A percentile compares a stretch with the other conserved stretches of the same genome.
Evolutionary conservation across 169 alveolate species (phyloP).

Genomic region (Plasmodium berghei): DNA sequence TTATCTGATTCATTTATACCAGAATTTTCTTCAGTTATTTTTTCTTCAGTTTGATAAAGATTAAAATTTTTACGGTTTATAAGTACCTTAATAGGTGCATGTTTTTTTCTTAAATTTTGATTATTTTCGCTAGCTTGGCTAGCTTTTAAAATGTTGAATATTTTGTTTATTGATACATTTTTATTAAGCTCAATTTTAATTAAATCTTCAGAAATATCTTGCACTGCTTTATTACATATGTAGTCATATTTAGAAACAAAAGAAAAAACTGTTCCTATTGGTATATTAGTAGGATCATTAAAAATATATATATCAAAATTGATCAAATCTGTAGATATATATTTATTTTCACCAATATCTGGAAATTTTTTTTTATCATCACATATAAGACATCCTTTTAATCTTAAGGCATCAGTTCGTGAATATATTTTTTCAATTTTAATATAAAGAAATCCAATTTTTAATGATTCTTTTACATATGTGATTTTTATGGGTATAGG

Average conservation of each 20-base stretch:
- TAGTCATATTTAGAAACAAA: conserved; percentile 69
- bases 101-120: not conserved
- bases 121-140: not conserved
- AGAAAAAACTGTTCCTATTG: conserved; percentile 42
- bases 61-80: conserved; percentile 41
- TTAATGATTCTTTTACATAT: conserved; percentile 69
- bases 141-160: conserved; percentile 40
- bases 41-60: not conserved
- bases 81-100: conserved; percentile 18
- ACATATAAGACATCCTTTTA: conserved; percentile 62
- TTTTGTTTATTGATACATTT: conserved; percentile 28
- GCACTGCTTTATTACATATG: conserved; percentile 37
- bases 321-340: conserved; percentile 69
- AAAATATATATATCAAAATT: conserved; percentile 58
- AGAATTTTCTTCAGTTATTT: not conserved
- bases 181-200: conserved; percentile 56
- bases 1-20: not conserved
- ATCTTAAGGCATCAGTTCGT: conserved; percentile 69
- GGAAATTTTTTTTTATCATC: conserved; percentile 73
- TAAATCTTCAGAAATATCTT: conserved; percentile 68
- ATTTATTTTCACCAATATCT: conserved; percentile 37
- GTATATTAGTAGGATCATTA: conserved; percentile 55
- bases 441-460: conserved; percentile 43
- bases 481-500: conserved; percentile 64
- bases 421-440: conserved; percentile 55